Evolutionary conservation across 306 rosid genomes (phyloP), one percentile per base, ranked within the genome.

Genomic region (Acacia confusa): DNA sequence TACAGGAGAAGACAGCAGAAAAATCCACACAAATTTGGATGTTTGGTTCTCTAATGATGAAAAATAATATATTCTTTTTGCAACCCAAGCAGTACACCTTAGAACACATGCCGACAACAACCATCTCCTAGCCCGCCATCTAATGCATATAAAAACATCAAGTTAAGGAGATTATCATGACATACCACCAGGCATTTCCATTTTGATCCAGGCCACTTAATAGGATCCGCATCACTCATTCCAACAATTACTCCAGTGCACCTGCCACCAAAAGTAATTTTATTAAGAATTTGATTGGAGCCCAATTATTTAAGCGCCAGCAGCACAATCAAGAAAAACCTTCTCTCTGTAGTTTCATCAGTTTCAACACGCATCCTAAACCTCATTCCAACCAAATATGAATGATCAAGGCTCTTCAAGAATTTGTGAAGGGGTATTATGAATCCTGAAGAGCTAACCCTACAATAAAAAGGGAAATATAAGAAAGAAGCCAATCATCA

Each of bases 191-290:
- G 79, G 79, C 98, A 92, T 89, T 86, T 92, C 99, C 99, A 95
- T 84, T 91, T 93, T 30, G 99, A 95, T 65, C 97, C 92, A 0
- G 98, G 89, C 98, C 99, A 95, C 79, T 97, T 86, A 38, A 86
- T 79, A 70, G 99, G 92, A 88, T 95, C 99, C 65, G 68, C 80
- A 58, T 93, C 98, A 52, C 87, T 72, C 30, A 88, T 80, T 80
- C 99, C 97, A 79, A 92, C 82, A 75, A 95, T 82, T 52, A 90
- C 75, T 79, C 99, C 99, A 13, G 98, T 88, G 82, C 87, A 88
- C 73, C 99, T 95, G 93, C 52, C 45, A 81, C 45, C 30, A 77
- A n/a, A 17, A 43, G 22, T 85, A 72, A 41, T 55, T 19, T 8
- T 32, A 75, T 25, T 70, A 13, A 80, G 72, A 61, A 66, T 79